These are phyloP conservation scores for Linderniella brevidens DNA, from an alignment of 257 asterid genomes.

Conservation along the genomic window DNA sequence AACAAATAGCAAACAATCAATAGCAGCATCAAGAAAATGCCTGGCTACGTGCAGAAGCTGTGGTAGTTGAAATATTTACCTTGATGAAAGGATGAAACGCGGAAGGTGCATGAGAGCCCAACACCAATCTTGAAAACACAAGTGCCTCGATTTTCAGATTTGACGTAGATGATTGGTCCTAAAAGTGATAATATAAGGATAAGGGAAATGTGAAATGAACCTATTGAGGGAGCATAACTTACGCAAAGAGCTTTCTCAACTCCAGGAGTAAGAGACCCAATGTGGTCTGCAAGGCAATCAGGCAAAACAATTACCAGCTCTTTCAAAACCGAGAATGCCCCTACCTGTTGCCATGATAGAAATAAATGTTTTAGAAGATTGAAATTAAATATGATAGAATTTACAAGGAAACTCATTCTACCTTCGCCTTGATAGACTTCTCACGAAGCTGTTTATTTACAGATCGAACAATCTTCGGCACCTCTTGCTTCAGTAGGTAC, in stretches of 20 bases:
- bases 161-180: slow-evolving; percentile 97
- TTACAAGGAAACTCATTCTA: slow-evolving; percentile 13
- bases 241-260: slow-evolving; percentile 91
- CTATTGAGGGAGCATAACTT: slow-evolving; percentile 18
- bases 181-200: slow-evolving; percentile 12
- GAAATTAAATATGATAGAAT: slow-evolving; percentile 7
- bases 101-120: slow-evolving; percentile 74
- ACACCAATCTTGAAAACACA: slow-evolving; percentile 82
- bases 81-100: slow-evolving; percentile 90
- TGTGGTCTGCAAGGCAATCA: slow-evolving; percentile 96
- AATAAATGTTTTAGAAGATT: slow-evolving; percentile 7
- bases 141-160: slow-evolving; percentile 97
- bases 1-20: slow-evolving; percentile 6
- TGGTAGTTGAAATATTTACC: slow-evolving; percentile 31
- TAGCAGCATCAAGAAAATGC: too few species aligned
- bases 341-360: slow-evolving; percentile 40
- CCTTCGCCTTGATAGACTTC: slow-evolving; percentile 96
- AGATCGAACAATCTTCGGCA: slow-evolving; percentile 88
- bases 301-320: slow-evolving; percentile 91
- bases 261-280: slow-evolving; percentile 94
- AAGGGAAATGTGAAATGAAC: slow-evolving; percentile 3
- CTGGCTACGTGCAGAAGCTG: too few species aligned
- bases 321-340: slow-evolving; percentile 88
- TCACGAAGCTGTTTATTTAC: slow-evolving; percentile 85
- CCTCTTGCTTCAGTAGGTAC: slow-evolving; percentile 90